Base-by-base conservation (phyloP, 768 basidiomycete species). In the Pleurotus platypus region DNA sequence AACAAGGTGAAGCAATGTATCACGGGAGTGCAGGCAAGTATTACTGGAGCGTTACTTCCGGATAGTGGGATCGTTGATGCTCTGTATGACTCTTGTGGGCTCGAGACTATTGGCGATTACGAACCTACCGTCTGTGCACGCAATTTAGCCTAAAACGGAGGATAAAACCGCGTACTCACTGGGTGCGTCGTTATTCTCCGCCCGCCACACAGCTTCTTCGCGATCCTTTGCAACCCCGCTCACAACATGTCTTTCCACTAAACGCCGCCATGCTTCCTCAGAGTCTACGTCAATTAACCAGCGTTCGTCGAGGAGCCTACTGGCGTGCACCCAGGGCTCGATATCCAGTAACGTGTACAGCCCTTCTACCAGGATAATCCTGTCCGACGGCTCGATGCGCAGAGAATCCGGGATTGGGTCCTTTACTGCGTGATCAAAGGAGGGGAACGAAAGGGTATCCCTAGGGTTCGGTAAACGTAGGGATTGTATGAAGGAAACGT, bases 351-450 rank as follows among this genome's bases (percentile, higher is more conserved):
- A 83, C 2, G 85, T 79, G 69, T 98, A 97, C n/a, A 97, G 71
- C 0, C 95, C 94, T 70, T 98, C 95, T 60, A 98, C 82, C 58
- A 98, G 68, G 43, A 97, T 78, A 55, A 98, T 81, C 11, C 90
- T 84, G 63, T 95, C 22, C 20, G n/a, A 16, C 15, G 87, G 82
- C 22, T 73, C 63, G 24, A 98, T 79, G 2, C 73, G 65, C 22
- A 87, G 67, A 1, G 83, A 80, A 46, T 86, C 76, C 3, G 82
- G 80, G 0, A 74, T 75, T 0, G 94, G 94, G 65, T 98, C 95
- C 66, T 96, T 98, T 53, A 90, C 67, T 1, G 90, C 82, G 68
- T 97, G 95, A 54, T 86, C 84, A 68, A 97, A 98, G 0, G 90
- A 86, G 0, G 92, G 94, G 22, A 91, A 94, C 9, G 2, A 9